Evolutionary conservation across 352 stramenopile species (phyloP).

Genomic region (Globisporangium yorkense): DNA sequence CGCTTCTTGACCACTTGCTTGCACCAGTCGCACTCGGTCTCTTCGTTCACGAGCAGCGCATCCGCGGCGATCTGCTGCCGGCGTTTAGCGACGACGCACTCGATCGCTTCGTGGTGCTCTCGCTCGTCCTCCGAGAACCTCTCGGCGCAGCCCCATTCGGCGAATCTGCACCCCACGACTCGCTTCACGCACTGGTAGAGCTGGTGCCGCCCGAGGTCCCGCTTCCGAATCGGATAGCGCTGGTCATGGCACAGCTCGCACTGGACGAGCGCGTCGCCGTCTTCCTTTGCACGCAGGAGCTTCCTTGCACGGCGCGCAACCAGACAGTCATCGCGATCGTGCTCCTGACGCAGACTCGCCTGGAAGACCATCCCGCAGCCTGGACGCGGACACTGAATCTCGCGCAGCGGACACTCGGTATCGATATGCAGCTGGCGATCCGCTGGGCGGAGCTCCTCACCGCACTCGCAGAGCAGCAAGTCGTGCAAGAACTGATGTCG

Average conservation of each 20-base stretch:
- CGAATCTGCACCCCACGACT: slow-evolving; percentile 35
- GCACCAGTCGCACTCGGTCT: slow-evolving; percentile 63
- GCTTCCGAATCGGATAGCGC: slow-evolving; percentile 23
- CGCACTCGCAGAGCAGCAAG: slow-evolving; percentile 41
- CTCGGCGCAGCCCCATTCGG: slow-evolving; percentile 40
- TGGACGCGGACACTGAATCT: slow-evolving; percentile 34
- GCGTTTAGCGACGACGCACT: slow-evolving; percentile 39
- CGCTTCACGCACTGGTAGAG: slow-evolving; percentile 43
- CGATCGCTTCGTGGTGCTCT: slow-evolving; percentile 28
- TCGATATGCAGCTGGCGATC: slow-evolving; percentile 32
- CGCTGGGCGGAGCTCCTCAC: slow-evolving; percentile 34
- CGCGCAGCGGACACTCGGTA: slow-evolving; percentile 29
- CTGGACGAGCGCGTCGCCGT: slow-evolving; percentile 27
- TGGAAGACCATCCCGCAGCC: slow-evolving; percentile 36
- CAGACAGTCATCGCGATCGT: slow-evolving; percentile 37
- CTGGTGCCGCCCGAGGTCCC: slow-evolving; percentile 37
- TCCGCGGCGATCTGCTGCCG: slow-evolving; percentile 34
- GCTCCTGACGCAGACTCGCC: slow-evolving; percentile 18
- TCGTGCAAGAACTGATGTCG: slow-evolving; percentile 17
- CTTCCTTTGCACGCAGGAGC: slow-evolving; percentile 31
- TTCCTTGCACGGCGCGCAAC: slow-evolving; percentile 25
- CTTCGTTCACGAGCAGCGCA: slow-evolving; percentile 42
- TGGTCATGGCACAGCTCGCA: slow-evolving; percentile 36
- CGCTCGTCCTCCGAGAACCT: slow-evolving; percentile 31
- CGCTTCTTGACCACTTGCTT: slow-evolving; percentile 54